Evolutionary conservation across 495 filamentous ascomycete species (phyloP), one percentile per base, ranked within the genome.

Genomic region (Hapsidospora chrysogenum): DNA sequence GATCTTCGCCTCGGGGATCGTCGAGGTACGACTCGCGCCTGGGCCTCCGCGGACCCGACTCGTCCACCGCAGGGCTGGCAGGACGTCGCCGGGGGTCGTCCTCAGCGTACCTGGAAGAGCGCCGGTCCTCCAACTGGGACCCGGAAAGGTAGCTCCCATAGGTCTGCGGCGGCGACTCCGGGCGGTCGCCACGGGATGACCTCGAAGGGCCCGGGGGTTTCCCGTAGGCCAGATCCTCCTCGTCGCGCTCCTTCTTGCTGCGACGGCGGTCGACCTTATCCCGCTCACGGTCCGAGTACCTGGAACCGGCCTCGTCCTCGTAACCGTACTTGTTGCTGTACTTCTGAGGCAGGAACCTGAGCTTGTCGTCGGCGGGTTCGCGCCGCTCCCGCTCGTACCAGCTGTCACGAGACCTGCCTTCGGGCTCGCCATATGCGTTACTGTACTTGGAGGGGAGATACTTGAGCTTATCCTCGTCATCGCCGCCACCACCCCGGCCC

Each of bases 181-280:
- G n/a, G 31, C 18, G 31, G 16, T 33, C 18, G 10, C 23, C 23
- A n/a, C 23, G 7, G 23, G 7, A 7, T 26, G n/a, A 19, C 9
- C 39, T 45, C 9, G 51, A 46, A 23, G 33, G 23, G 6, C 39
- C 14, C 15, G 32, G 41, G 14, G 31, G 19, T 17, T 14, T 13
- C 39, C 63, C 63, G 43, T 66, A 66, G 8, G 63, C 63, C 1
- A 66, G 45, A 36, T 63, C 57, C 0, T 58, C 56, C 31, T 66
- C 60, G 23, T 52, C 9, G 2, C 33, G 35, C 39, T 55, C 53
- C 16, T 59, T 52, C 43, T 50, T 54, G n/a, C 41, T 44, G 17
- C 40, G 33, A 31, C 43, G 42, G 17, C 44, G 39, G 21, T 51
- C 47, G 28, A 39, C 20, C 16, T 54, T 47, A 16, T 42, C 37